Conservation (phyloP, 352 stramenopile species). For the Globisporangium splendens region DNA sequence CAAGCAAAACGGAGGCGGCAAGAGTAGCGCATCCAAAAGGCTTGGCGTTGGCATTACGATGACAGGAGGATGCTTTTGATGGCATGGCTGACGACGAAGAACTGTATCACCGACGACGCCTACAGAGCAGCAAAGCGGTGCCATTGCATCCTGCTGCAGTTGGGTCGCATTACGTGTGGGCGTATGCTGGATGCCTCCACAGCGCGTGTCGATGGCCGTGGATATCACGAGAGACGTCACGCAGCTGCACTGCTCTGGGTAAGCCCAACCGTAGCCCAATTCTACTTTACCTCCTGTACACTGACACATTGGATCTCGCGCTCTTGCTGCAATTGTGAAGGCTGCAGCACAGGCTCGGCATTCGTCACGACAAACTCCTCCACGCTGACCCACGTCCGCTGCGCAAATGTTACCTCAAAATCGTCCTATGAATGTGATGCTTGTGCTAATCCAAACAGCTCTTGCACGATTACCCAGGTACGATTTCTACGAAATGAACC, state of each 20-base stretch:
- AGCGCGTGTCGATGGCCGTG: slow-evolving; percentile 76
- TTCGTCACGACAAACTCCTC: slow-evolving; percentile 27
- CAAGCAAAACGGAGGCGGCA: no score
- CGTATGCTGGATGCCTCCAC: slow-evolving; percentile 77
- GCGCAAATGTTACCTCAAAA: slow-evolving; percentile 26
- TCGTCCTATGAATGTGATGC: slow-evolving; percentile 46
- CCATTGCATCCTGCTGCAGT: slow-evolving; percentile 17
- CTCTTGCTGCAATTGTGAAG: no score
- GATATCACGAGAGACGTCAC: slow-evolving; percentile 78
- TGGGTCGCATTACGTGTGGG: slow-evolving; percentile 83
- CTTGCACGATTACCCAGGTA: slow-evolving; percentile 61
- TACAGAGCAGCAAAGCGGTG: no score
- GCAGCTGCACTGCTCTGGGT: slow-evolving; percentile 77
- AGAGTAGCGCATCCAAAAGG: no score
- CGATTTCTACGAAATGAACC: background rate
- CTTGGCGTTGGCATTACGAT: no score
- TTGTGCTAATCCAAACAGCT: slow-evolving; percentile 36
- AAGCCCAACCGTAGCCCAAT: background rate
- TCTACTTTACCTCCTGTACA: no score
- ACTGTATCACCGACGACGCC: no score
- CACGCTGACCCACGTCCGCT: slow-evolving; percentile 69
- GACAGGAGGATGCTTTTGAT: no score
- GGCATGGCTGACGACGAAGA: no score
- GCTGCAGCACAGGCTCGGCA: slow-evolving; percentile 17
- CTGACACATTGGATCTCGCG: background rate